Evolutionary conservation across 306 rosid genomes (phyloP), one percentile per base, ranked within the genome.

Genomic region (Medicago lupulina): DNA sequence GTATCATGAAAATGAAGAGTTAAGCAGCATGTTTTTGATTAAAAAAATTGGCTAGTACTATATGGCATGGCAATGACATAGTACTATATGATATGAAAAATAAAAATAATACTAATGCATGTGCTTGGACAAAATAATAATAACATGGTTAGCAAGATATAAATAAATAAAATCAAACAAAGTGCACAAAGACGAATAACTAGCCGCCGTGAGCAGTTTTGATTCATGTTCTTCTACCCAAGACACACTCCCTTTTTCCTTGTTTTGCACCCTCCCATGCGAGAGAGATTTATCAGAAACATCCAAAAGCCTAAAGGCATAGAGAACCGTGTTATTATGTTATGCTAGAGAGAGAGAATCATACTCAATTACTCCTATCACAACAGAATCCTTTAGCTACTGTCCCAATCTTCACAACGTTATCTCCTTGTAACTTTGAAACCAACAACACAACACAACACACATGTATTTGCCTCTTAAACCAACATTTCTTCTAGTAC

Each of bases 381-480:
- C 0, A 60, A 55, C 0, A 60, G 92, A 90, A 87, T 89, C 95
- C 87, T 85, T 25, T 75, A 81, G 68, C 85, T 69, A 71, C 88
- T 91, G 98, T 91, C 96, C 76, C 89, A 88, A 84, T 89, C 93
- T 80, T 83, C 49, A 74, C 89, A 84, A 93, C 91, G 83, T 88
- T 93, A 85, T 93, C 97, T 93, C 85, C 74, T 80, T 80, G 84
- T 74, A 80, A 59, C 58, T 79, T 93, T 85, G 91, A 87, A 17
- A 43, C 72, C 47, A 60, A 39, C 67, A 55, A 72, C 6, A 39
- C 67, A 55, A 72, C 28, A 23, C 28, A 1, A 1, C 1, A 51
- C 79, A 82, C 82, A 82, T 71, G 71, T 23, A 21, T 67, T 59
- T 76, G 18, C 70, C 54, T 49, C 54, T 76, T 63, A 58, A 80